Evolutionary conservation across 2,329 filamentous ascomycete genomes (phyloP).

Genomic region (Apiospora sp.): DNA sequence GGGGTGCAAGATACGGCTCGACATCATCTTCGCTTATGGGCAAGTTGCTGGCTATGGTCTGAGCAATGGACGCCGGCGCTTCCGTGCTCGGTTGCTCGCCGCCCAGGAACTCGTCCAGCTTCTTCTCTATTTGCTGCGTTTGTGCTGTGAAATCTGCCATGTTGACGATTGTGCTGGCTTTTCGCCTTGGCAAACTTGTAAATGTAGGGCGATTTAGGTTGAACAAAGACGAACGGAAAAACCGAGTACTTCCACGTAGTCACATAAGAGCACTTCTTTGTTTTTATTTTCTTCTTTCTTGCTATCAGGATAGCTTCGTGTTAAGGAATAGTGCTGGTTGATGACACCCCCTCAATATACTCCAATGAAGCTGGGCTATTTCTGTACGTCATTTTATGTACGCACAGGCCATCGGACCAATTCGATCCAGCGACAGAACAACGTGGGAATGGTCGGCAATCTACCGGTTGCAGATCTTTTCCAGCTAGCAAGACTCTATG

Average conservation of each 20-base stretch:
- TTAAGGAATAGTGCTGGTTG: background rate
- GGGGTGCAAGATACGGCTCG: background rate
- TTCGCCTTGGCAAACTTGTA: background rate
- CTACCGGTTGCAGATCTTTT: background rate
- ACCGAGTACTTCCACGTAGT: background rate
- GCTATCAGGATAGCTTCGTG: background rate
- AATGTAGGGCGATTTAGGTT: background rate
- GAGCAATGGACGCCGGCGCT: background rate
- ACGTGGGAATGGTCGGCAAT: background rate
- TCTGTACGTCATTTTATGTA: background rate
- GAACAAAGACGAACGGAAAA: background rate
- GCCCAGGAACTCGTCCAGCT: background rate
- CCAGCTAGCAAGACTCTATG: no score
- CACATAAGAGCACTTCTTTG: background rate
- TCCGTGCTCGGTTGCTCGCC: background rate
- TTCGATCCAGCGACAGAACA: background rate
- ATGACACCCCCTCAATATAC: background rate
- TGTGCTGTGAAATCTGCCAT: conserved; percentile 9
- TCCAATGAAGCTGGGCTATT: conserved; percentile 1
- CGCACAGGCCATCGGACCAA: conserved; percentile 16
- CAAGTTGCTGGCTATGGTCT: background rate
- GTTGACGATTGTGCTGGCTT: background rate
- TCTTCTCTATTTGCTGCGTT: background rate
- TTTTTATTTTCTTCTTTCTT: background rate
- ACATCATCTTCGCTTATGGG: background rate